Conservation (phyloP, 1,284 basidiomycete species). For the Fistulinella cinereoalba region DNA sequence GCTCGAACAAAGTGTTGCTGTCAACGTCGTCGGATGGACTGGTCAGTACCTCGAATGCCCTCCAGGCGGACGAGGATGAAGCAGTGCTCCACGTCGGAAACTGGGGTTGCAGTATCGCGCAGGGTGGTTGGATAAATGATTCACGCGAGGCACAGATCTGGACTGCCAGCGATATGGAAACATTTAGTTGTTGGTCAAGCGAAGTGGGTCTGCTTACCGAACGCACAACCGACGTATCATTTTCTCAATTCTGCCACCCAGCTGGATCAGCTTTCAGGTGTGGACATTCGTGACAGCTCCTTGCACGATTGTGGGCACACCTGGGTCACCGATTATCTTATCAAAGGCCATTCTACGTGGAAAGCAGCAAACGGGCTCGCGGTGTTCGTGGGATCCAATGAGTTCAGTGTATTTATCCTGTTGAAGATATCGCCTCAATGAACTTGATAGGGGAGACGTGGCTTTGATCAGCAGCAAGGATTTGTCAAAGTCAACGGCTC, state of each 20-base stretch:
- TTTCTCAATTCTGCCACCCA: constrained; percentile 22
- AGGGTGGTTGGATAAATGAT: constrained; percentile 61
- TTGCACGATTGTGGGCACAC: constrained; percentile 43
- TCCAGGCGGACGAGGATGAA: constrained; percentile 75
- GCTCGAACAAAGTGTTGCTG: constrained; percentile 46
- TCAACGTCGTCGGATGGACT: constrained; percentile 75
- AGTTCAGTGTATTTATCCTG: constrained; percentile 38
- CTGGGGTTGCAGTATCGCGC: constrained; percentile 73
- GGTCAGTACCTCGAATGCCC: constrained; percentile 60
- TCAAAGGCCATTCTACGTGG: constrained; percentile 39
- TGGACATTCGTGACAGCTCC: constrained; percentile 54
- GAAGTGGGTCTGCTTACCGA: constrained; percentile 46
- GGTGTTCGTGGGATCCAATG: constrained; percentile 61
- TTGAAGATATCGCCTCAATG: constrained; percentile 1
- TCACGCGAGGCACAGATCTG: constrained; percentile 46
- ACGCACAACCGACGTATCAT: not conserved
- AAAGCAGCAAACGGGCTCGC: constrained; percentile 31
- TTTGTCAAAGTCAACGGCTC: constrained; percentile 34
- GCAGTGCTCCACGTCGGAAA: constrained; percentile 65
- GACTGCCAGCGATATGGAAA: constrained; percentile 83
- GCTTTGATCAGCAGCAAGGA: constrained; percentile 49
- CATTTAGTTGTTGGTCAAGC: constrained; percentile 69
- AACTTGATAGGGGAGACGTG: constrained; percentile 51
- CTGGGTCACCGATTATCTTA: constrained; percentile 66
- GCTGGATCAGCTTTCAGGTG: constrained; percentile 49